Conservation (phyloP, 805 yeast genomes). For the Blastobotrys terrestris region DNA sequence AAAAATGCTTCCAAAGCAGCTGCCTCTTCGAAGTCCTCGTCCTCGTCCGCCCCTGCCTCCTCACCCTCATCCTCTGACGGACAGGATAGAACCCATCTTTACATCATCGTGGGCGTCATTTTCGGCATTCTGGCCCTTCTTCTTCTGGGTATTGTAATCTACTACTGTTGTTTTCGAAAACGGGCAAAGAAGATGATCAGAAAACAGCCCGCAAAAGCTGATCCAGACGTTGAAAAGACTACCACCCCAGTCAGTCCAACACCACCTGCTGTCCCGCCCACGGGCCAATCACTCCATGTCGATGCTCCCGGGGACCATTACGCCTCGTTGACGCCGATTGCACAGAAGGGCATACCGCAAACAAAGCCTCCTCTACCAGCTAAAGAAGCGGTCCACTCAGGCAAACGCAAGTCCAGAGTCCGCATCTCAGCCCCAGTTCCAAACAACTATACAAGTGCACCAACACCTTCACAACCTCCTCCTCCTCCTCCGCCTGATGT, state of each 20-base stretch:
- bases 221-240: background rate
- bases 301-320: background rate
- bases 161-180: background rate
- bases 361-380: background rate
- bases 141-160: background rate
- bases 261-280: too few relatives aligned
- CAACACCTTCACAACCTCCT: too few relatives aligned
- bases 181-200: background rate
- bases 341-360: background rate
- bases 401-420: background rate
- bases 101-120: background rate
- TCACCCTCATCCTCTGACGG: conserved; percentile 4
- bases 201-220: background rate
- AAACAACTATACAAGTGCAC: background rate
- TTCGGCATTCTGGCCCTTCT: background rate
- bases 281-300: background rate
- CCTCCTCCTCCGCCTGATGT: background rate
- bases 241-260: too few relatives aligned
- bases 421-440: background rate
- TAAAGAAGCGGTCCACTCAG: background rate
- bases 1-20: background rate
- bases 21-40: background rate
- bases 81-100: background rate
- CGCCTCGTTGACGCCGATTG: background rate
- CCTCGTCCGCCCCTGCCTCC: background rate